phyloP scores from a whole-genome alignment of 371 early-diverging fungal species.

The Syncephalastrum monosporum region DNA sequence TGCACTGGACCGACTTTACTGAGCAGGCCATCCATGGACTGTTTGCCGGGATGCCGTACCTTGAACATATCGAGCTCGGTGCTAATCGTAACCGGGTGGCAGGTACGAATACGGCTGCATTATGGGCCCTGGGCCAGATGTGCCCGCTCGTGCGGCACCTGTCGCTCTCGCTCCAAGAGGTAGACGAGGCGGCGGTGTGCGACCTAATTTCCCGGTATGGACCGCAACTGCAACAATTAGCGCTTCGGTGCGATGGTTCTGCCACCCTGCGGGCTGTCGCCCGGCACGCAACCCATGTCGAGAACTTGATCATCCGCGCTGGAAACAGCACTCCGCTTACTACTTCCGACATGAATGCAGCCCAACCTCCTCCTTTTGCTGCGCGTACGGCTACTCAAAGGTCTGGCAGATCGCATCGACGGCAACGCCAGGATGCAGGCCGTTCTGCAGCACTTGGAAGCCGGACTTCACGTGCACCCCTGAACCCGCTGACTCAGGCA shows the following conservation, averaged over 20 bases:
- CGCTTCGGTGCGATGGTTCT: slow-evolving; percentile 35
- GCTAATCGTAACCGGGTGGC: slow-evolving; percentile 43
- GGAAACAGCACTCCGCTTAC: not conserved
- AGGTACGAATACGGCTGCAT: slow-evolving; percentile 33
- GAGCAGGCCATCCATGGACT: slow-evolving; percentile 24
- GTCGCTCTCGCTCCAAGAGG: slow-evolving; percentile 41
- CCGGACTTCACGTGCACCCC: no score
- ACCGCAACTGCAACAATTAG: slow-evolving; percentile 22
- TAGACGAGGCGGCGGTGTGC: slow-evolving; percentile 30
- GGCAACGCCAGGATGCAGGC: no score
- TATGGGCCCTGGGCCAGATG: slow-evolving; percentile 15
- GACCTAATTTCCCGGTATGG: slow-evolving; percentile 28
- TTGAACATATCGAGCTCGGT: slow-evolving; percentile 28
- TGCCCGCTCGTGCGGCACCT: slow-evolving; percentile 26
- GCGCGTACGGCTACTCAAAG: no score
- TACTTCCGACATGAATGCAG: not conserved
- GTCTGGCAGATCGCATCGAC: no score
- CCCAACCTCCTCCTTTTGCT: no score
- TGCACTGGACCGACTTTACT: slow-evolving; percentile 48
- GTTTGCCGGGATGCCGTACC: slow-evolving; percentile 20
- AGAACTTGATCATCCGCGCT: slow-evolving; percentile 14
- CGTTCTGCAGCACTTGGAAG: no score
- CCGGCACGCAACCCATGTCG: slow-evolving; percentile 22
- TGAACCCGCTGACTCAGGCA: not conserved
- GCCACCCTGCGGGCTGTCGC: slow-evolving; percentile 31